These are phyloP conservation scores for Calonectria multiphialidica DNA, from an alignment of 2,329 filamentous ascomycete species.

Conservation along the genomic window DNA sequence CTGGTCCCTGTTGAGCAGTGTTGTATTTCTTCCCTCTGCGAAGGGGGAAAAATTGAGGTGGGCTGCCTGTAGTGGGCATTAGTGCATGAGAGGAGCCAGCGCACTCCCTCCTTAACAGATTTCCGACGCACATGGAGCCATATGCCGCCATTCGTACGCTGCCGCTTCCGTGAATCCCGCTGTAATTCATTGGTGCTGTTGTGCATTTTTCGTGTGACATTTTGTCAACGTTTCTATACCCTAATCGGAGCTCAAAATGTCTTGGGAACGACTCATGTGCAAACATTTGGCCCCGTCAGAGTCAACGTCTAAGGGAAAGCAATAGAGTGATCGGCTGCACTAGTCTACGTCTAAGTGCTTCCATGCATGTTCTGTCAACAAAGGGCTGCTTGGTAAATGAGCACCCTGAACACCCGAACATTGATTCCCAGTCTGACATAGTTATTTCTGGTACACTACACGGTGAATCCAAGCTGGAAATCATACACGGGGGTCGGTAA, in stretches of 20 bases:
- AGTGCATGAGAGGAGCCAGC: conserved; percentile 5
- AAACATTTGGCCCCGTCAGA: background rate
- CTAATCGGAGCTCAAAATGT: background rate
- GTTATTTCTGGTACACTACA: background rate
- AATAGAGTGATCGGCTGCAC: background rate
- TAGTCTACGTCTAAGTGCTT: background rate
- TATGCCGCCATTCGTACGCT: background rate
- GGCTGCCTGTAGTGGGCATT: background rate
- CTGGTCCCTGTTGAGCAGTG: background rate
- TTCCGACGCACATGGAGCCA: background rate
- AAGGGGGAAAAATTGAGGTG: background rate
- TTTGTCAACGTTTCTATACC: background rate
- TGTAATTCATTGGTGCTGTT: background rate
- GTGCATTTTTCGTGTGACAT: no score
- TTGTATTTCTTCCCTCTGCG: background rate
- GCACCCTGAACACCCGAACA: background rate
- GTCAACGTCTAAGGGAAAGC: background rate
- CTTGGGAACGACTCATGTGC: background rate
- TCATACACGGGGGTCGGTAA: no score
- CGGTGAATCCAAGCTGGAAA: background rate
- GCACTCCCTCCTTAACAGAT: background rate
- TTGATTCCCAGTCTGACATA: background rate
- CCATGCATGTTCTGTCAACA: background rate
- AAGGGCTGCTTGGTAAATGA: background rate
- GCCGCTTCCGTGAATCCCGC: background rate